Evolutionary conservation across 176 grass and related monocot genomes (phyloP), one percentile per base, ranked within the genome.

Genomic region (Carex pumila): DNA sequence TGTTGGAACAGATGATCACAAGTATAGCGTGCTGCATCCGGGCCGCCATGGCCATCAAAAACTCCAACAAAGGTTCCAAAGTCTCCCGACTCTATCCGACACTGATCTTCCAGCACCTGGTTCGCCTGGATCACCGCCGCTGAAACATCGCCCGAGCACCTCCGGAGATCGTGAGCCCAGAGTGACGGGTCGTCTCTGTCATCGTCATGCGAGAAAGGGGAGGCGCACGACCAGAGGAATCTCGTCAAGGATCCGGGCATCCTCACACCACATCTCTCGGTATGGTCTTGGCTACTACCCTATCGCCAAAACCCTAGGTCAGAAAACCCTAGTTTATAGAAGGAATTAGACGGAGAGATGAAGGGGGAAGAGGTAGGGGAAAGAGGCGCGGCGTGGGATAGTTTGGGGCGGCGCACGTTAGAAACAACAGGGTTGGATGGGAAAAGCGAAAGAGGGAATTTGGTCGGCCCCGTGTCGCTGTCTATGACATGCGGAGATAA

Each of bases 51-150:
- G 10, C 96, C 96, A 63, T 99, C 96, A 85, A 93, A 89, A 13
- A 99, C 67, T 57, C 85, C 91, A 54, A 99, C 60, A 65, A 93
- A 82, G 86, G 96, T 95, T 66, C 91, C 93, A 18, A 99, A 88
- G 17, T 90, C 88, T 54, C 85, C 83, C 22, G 96, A 95, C 61
- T 95, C 93, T 79, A 99, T 22, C 74, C 84, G 91, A 84, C 93
- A 91, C 96, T 95, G 93, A 86, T 99, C 96, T 87, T 99, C 96
- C 14, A 99, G 85, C 17, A 95, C 85, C 61, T 94, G 83, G 85
- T 99, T 99, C 31, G 93, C 96, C 91, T 99, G 96, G 45, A 90
- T 89, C 64, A 99, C 85, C 15, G 91, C 96, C 82, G 87, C 84
- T 49, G 96, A 95, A 54, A 95, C 79, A 19, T 95, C 93, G 0